Base-by-base conservation (phyloP, 2,329 filamentous ascomycete genomes). In the Aspergillus japonicus region DNA sequence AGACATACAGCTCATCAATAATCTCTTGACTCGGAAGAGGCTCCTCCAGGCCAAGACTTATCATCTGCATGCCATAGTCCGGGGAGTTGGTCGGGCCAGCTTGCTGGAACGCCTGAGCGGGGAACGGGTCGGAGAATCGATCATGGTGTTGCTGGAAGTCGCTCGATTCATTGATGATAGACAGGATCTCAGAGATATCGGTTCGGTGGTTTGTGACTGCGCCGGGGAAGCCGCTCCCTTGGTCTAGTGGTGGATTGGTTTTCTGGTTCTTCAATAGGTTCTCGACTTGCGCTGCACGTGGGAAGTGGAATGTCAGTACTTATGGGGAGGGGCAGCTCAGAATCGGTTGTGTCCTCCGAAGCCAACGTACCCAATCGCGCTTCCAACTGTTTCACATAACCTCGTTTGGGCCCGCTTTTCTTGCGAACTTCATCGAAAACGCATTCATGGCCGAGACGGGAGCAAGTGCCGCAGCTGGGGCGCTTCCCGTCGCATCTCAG, bases 371-470 rank as follows among this genome's bases (percentile, higher is more conserved):
- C 93, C 71, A 99, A 79, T 74, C 95, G 86, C 74, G 96, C 93
- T 77, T 98, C 95, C 67, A 98, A 79, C 61, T 92, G 89, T 81
- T 96, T 96, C 62, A 96, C 93, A 73, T 97, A 96, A 68, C 93
- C 93, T 73, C 93, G 85, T 81, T 96, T 96, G 2, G 93, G 93
- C 2, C 93, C 93, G 74, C 92, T 96, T 85, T 96, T 96, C 78
- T 92, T 91, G 73, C 93, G 86, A 68, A 94, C 89, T 79, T 96
- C 92, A 72, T 96, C 92, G 73, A 96, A 96, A 62, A 90, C 88
- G 78, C 93, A 96, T 57, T 89, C 85, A 76, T 97, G 93, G 48
- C 90, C 88, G 54, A 96, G 80, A n/a, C 93, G 84, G 33, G 90
- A 87, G 76, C 93, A 97, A 26, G 92, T 96, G 69, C 89, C 92